These are phyloP conservation scores for Esteya vermicola DNA, from an alignment of 2,329 filamentous ascomycete species.

Conservation along the genomic window DNA sequence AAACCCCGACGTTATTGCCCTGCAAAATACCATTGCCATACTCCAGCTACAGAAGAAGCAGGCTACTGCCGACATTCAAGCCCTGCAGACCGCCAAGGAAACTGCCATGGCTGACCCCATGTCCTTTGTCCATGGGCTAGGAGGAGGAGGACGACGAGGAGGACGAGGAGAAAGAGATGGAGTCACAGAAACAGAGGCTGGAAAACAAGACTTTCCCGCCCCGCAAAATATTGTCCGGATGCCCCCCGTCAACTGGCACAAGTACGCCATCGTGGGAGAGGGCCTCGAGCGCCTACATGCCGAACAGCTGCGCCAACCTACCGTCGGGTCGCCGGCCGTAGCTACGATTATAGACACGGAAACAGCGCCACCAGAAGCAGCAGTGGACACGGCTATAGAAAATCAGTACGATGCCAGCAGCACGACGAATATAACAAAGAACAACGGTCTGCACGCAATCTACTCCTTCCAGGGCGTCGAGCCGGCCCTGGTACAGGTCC, in stretches of 20 bases:
- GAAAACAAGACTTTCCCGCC: constrained; percentile 41
- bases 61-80: constrained; percentile 59
- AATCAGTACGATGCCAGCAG: constrained; percentile 13
- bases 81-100: constrained; percentile 54
- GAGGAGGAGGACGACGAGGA: constrained; percentile 16
- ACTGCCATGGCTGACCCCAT: constrained; percentile 58
- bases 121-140: constrained; percentile 56
- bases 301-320: constrained; percentile 58
- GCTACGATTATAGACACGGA: constrained; percentile 9
- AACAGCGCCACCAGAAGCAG: too few species aligned
- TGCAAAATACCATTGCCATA: constrained; percentile 73
- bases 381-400: neutral
- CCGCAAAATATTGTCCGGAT: constrained; percentile 74
- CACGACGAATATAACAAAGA: constrained; percentile 7
- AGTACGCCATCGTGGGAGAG: constrained; percentile 81
- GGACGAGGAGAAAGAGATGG: constrained; percentile 16
- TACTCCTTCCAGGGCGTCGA: constrained; percentile 38
- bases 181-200: too few species aligned
- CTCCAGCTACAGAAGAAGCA: constrained; percentile 75
- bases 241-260: constrained; percentile 86
- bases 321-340: constrained; percentile 35
- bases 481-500: too few species aligned
- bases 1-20: constrained; percentile 78
- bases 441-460: constrained; percentile 25
- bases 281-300: constrained; percentile 72